Evolutionary conservation across 331 rosid species (phyloP).

Genomic region (Phaseolus coccineus): DNA sequence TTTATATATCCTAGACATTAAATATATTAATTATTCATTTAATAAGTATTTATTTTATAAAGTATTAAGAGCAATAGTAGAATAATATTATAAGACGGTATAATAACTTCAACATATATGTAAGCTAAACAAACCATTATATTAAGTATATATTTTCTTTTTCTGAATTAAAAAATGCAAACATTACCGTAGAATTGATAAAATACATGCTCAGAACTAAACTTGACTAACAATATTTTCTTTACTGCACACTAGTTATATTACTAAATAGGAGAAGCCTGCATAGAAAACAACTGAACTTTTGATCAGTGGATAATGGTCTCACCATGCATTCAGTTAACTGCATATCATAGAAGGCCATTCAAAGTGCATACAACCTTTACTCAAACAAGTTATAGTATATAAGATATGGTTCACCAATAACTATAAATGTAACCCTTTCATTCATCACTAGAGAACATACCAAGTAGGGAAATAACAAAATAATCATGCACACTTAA

Average conservation of each 20-base stretch:
- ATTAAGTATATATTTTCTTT: not conserved
- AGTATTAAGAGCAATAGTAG: not conserved
- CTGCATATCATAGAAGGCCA: not conserved
- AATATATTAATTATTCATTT: not conserved
- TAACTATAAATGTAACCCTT: constrained; percentile 5
- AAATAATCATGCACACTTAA: constrained; percentile 1
- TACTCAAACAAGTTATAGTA: not conserved
- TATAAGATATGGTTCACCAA: not conserved
- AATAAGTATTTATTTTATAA: not conserved
- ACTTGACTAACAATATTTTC: not conserved
- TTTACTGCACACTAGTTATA: not conserved
- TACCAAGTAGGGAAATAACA: constrained; percentile 16
- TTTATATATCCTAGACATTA: not conserved
- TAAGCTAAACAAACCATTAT: not conserved
- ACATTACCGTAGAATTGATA: constrained; percentile 20
- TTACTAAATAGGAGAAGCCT: not conserved
- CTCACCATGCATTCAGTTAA: not conserved
- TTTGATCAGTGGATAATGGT: not conserved
- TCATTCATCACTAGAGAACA: not conserved
- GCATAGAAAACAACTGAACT: constrained; percentile 23
- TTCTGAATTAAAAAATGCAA: not conserved
- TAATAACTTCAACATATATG: not conserved
- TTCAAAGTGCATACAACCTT: not conserved
- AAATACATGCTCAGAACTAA: not conserved
- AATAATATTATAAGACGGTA: not conserved